phyloP scores from a whole-genome alignment of 192 early-diverging fungal species.

The Umbelopsis sp. region DNA sequence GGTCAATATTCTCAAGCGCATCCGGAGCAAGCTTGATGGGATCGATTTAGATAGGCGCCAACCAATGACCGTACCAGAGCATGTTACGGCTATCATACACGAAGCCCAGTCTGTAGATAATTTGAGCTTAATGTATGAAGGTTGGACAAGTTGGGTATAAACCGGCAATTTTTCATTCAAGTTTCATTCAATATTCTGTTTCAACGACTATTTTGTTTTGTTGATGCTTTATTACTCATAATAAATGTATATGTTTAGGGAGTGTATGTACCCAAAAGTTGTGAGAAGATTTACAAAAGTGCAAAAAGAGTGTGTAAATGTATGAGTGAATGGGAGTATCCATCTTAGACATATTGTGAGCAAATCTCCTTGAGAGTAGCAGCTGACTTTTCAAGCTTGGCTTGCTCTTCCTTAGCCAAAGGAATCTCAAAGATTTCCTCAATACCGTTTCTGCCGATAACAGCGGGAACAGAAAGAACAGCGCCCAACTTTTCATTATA shows the following conservation, averaged over 20 bases:
- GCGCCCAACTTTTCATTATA: slow-evolving; percentile 64
- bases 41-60: slow-evolving; percentile 52
- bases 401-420: slow-evolving; percentile 60
- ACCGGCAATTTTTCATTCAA: background rate
- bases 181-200: no score
- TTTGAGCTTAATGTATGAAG: slow-evolving; percentile 83
- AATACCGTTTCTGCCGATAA: slow-evolving; percentile 73
- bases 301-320: no score
- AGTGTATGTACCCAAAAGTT: no score
- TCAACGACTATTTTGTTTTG: no score
- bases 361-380: slow-evolving; percentile 56
- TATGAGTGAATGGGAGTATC: background rate
- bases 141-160: slow-evolving; percentile 89
- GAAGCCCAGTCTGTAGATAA: slow-evolving; percentile 70
- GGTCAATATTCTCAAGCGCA: slow-evolving; percentile 60
- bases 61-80: slow-evolving; percentile 63
- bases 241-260: no score
- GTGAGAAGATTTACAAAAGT: no score
- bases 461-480: slow-evolving; percentile 78
- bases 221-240: no score
- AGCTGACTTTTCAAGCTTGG: slow-evolving; percentile 58
- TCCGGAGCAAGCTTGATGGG: slow-evolving; percentile 71
- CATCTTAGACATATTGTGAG: slow-evolving; percentile 45
- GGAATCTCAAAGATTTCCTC: slow-evolving; percentile 71
- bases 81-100: slow-evolving; percentile 66